Base-by-base conservation (phyloP, 768 basidiomycete species). In the Tricholoma bakamatsutake region DNA sequence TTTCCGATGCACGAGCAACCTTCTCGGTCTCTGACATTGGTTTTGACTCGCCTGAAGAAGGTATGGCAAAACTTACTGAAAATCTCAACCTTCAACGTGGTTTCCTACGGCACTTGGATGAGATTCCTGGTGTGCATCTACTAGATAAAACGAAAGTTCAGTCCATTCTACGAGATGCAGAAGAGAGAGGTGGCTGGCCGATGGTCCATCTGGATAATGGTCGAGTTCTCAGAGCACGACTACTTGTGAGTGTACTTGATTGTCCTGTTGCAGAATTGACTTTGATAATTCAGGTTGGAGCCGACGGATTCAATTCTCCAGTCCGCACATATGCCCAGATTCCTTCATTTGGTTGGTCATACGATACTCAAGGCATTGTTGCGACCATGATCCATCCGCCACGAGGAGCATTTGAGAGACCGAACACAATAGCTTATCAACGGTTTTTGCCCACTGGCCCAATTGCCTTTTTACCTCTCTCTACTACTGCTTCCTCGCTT, bases 361-460 rank as follows among this genome's bases (percentile, higher is more conserved):
- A 99, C 69, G 81, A 88, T 56, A 87, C 89, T 0, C 88, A 90
- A 63, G 94, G 88, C 7, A 80, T 98, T 40, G 97, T 99, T 34
- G 91, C 91, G 3, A 97, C 93, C 0, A 79, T 99, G 62, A 68
- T 76, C 45, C 91, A 98, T 67, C 71, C 78, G 15, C 82, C 90
- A 1, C 80, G 85, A 18, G 76, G 79, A 11, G 71, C 80, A 30
- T 83, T 83, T 62, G 79, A 85, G 65, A 72, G 72, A 8, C 81
- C 80, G 9, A 92, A 91, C 63, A 84, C 81, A 5, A 90, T 85
- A 0, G 95, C 93, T 0, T 98, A 89, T 71, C 97, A 98, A 68
- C 80, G 95, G 18, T 98, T 98, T 76, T 80, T 98, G 17, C 89
- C 94, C 2, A 93, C 93, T 4, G 96, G 97, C 0, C 96, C 96